These are phyloP conservation scores for Irpex sp. DNA, from an alignment of 1,284 basidiomycete species.

Conservation along the genomic window DNA sequence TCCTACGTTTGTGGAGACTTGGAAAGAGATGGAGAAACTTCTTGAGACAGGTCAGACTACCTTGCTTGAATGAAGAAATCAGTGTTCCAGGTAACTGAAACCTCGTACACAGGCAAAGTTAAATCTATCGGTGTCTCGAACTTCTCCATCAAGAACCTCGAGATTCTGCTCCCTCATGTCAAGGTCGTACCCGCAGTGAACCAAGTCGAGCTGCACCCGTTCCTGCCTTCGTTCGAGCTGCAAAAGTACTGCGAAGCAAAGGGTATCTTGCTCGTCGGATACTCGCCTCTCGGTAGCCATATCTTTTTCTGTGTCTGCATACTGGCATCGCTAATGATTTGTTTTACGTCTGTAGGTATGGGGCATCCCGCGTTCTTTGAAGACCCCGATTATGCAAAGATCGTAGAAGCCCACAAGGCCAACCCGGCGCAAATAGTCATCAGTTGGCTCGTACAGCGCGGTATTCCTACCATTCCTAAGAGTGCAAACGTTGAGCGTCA, in stretches of 20 bases:
- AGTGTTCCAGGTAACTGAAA: too few relatives aligned
- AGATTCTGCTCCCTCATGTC: constrained; percentile 34
- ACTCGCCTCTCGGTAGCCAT: constrained; percentile 56
- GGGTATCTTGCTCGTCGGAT: constrained; percentile 62
- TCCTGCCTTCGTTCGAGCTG: constrained; percentile 53
- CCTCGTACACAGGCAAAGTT: constrained; percentile 31
- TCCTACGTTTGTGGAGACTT: constrained; percentile 49
- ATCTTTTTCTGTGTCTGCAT: background rate
- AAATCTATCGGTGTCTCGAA: constrained; percentile 68
- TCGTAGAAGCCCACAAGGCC: constrained; percentile 43
- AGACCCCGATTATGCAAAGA: constrained; percentile 30
- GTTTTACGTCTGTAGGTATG: constrained; percentile 13
- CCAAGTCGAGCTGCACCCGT: constrained; percentile 63
- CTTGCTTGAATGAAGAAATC: too few relatives aligned
- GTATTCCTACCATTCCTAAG: constrained; percentile 43
- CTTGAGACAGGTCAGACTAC: constrained; percentile 33
- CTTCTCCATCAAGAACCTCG: constrained; percentile 56
- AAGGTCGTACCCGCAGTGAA: constrained; percentile 55
- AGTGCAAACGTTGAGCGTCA: constrained; percentile 45
- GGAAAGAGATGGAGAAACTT: constrained; percentile 58
- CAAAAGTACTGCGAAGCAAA: constrained; percentile 51
- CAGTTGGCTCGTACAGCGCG: constrained; percentile 45
- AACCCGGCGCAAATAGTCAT: constrained; percentile 52
- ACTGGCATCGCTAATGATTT: background rate
- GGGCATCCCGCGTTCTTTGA: constrained; percentile 21